phyloP scores from a whole-genome alignment of 192 early-diverging fungal species.

The Gigaspora rosea region DNA sequence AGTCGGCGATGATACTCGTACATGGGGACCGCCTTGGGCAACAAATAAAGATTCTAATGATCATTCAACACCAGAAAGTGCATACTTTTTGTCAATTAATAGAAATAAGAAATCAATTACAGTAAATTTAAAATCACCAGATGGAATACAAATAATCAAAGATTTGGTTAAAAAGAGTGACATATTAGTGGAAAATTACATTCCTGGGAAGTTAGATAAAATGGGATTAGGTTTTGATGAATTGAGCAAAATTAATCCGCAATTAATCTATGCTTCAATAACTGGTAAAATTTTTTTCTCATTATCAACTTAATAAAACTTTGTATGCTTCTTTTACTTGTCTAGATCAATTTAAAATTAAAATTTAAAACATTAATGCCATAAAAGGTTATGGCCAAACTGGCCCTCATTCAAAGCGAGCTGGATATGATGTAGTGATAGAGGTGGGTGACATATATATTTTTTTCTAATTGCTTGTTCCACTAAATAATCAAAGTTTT shows the following conservation, averaged over 20 bases:
- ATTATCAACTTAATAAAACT: not conserved
- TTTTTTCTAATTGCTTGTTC: not conserved
- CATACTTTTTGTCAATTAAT: constrained; percentile 92
- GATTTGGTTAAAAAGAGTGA: constrained; percentile 71
- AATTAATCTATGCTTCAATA: constrained; percentile 87
- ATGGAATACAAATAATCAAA: constrained; percentile 64
- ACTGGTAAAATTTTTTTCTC: constrained; percentile 44
- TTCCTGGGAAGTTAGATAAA: constrained; percentile 82
- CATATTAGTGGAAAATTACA: constrained; percentile 89
- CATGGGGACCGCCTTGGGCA: constrained; percentile 80
- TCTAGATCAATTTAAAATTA: not conserved
- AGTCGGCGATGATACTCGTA: constrained; percentile 85
- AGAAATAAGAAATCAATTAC: constrained; percentile 91
- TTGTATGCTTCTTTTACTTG: not conserved
- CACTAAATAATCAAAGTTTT: not conserved
- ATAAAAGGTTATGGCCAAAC: constrained; percentile 78
- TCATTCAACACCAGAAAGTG: constrained; percentile 57
- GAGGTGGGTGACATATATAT: constrained; percentile 43
- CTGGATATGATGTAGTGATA: constrained; percentile 91
- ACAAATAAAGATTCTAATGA: constrained; percentile 39
- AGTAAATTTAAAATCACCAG: constrained; percentile 74
- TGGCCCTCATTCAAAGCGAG: constrained; percentile 75
- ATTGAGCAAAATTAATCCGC: constrained; percentile 66
- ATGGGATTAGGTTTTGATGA: constrained; percentile 79
- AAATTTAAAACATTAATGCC: not conserved